Base-by-base conservation (phyloP, 768 basidiomycete genomes). In the Rickenella mellea region DNA sequence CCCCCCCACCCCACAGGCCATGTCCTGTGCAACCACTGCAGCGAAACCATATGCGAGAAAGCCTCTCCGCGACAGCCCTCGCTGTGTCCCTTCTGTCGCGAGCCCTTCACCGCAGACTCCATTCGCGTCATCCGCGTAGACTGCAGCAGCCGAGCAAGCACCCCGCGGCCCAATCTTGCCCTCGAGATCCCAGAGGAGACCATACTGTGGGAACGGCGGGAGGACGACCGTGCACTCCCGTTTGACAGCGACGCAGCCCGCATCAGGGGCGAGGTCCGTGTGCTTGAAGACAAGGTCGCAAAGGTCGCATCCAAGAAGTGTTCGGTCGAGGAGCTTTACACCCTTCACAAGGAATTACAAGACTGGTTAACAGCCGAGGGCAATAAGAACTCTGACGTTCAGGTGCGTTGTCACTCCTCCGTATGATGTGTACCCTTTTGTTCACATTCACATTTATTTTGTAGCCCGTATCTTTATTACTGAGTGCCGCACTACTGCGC, bases 401-500 rank as follows among this genome's bases (percentile, higher is more conserved):
- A n/a, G n/a, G n/a, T n/a, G n/a, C n/a, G n/a, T n/a, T n/a, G n/a
- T n/a, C n/a, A n/a, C n/a, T n/a, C n/a, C n/a, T n/a, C n/a, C n/a
- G n/a, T n/a, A n/a, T n/a, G n/a, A n/a, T n/a, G n/a, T n/a, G n/a
- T n/a, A n/a, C n/a, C n/a, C n/a, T n/a, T n/a, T n/a, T n/a, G n/a
- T n/a, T n/a, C n/a, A n/a, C n/a, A n/a, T n/a, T n/a, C n/a, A n/a
- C 24, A 33, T 39, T 37, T 28, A 36, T 33, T 47, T 17, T 39
- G 2, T 56, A 85, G 80, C 66, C 71, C 44, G 73, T 78, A 51
- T 78, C 83, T 22, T 75, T 89, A 36, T 68, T 76, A 51, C 70
- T 89, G 51, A 85, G 83, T 64, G 79, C 83, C 52, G 78, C 80
- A 39, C 74, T 89, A 38, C 69, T 89, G 56, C 78, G 81, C 49